Conservation (phyloP, 208 protist genomes). For the Kentomonas sorsogonicus region DNA sequence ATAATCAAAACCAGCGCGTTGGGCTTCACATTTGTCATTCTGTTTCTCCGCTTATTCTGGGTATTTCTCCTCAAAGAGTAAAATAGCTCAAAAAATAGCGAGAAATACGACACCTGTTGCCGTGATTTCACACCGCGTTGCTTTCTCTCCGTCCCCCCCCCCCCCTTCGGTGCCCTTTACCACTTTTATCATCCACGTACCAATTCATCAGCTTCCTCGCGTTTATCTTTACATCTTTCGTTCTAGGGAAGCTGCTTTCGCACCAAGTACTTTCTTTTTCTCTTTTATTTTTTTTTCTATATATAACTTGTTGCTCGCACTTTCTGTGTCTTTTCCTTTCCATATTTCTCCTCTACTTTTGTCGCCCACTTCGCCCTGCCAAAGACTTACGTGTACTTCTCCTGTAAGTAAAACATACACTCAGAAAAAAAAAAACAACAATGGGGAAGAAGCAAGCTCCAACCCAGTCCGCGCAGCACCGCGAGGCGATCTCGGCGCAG, state of each 20-base stretch:
- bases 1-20: not conserved
- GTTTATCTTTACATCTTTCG: not conserved
- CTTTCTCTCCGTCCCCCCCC: not conserved
- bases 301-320: no score
- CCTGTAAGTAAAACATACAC: not conserved
- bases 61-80: no score
- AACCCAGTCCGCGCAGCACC: slow-evolving; percentile 16
- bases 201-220: not conserved
- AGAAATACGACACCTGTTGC: no score
- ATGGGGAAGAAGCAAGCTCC: not conserved
- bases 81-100: no score
- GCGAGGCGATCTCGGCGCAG: slow-evolving; percentile 38
- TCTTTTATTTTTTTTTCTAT: slow-evolving; percentile 1
- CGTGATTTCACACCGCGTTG: not conserved
- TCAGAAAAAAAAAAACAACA: slow-evolving; percentile 14
- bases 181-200: not conserved
- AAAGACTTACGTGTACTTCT: no score
- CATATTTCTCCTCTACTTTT: slow-evolving; percentile 6
- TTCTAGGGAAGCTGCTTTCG: not conserved
- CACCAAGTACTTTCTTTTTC: not conserved
- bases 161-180: slow-evolving; percentile 3
- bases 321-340: no score
- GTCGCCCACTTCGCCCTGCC: not conserved
- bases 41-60: no score
- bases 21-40: not conserved